Evolutionary conservation across 164 flowering plant species (phyloP), one percentile per base, ranked within the genome.

Genomic region (Umbellularia californica): DNA sequence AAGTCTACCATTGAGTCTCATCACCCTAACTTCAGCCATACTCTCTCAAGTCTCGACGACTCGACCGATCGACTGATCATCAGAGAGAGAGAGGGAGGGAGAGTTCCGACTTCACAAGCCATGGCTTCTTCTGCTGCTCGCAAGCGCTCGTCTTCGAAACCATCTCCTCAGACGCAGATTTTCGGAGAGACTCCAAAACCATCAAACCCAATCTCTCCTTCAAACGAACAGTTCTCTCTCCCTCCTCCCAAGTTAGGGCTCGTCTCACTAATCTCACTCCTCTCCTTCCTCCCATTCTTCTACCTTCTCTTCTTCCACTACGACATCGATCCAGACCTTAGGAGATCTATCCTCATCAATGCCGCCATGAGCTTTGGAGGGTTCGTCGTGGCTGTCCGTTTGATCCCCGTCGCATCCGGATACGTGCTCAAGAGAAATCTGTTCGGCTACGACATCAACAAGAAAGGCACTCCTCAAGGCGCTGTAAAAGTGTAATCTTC

Each of bases 381-480:
- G 0, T 95, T 90, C 79, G 73, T 89, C 22, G 72, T 83, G 15
- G 88, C 90, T n/a, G 70, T 88, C 0, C 55, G 58, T 62, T 51
- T 90, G 90, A 95, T 95, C 41, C 99, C 99, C 0, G 94, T 95
- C 17, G 94, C 95, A 5, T 84, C 97, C 1, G 80, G 79, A 67
- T 93, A 88, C 77, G 88, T 93, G 4, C 69, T 87, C 69, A 83
- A 88, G 74, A 83, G 97, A 14, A 88, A 85, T 81, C 68, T 95
- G 66, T 93, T 87, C 73, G 97, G 97, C 6, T 90, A 80, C 68
- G 97, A 95, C 70, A 93, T 95, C 72, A 95, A 95, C 78, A 95
- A 95, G 87, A 88, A 82, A 74, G 98, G 97, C 10, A 89, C 97
- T 19, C 90, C 95, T 78, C 90, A 84, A 68, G 99, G 97, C 9